Conservation (phyloP, 495 filamentous ascomycete species). For the Hypoxylon subgilvum region DNA sequence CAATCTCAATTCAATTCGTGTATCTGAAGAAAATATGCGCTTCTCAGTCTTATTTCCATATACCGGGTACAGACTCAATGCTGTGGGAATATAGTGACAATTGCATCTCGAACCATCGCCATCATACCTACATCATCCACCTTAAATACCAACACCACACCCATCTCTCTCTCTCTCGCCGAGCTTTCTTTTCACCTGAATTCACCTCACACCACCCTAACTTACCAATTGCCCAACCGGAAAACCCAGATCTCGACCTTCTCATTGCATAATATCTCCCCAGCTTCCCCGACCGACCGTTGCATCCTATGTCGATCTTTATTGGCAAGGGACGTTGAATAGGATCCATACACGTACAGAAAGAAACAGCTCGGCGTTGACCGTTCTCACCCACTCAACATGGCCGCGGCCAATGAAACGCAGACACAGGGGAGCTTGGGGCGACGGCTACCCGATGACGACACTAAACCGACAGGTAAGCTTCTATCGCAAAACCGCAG, state of each 20-base stretch:
- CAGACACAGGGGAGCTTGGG: constrained; percentile 17
- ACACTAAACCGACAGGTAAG: constrained; percentile 33
- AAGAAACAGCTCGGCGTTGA: constrained; percentile 13
- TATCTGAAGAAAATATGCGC: too few relatives aligned
- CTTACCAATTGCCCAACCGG: constrained; percentile 3
- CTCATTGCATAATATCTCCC: constrained; percentile 16
- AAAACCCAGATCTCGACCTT: constrained; percentile 16
- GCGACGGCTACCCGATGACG: constrained; percentile 35
- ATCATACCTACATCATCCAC: constrained; percentile 35
- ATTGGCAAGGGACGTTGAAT: constrained; percentile 11
- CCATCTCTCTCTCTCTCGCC: constrained; percentile 1
- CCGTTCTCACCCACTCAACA: constrained; percentile 27
- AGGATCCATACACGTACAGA: constrained; percentile 13
- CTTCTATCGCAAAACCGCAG: constrained; percentile 10
- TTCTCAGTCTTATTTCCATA: too few relatives aligned
- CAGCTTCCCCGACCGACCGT: constrained; percentile 9
- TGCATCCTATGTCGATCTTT: constrained; percentile 28
- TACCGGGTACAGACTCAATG: too few relatives aligned
- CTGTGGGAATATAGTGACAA: neutral
- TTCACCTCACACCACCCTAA: neutral
- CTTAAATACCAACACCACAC: neutral
- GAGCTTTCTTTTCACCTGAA: neutral
- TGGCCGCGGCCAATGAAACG: constrained; percentile 30
- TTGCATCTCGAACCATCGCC: constrained; percentile 16
- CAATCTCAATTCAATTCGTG: too few relatives aligned